A percentile compares a stretch with the other conserved stretches of the same genome.
phyloP scores from a whole-genome alignment of 805 yeast genomes.

The Tetrapisispora namnaoensis region DNA sequence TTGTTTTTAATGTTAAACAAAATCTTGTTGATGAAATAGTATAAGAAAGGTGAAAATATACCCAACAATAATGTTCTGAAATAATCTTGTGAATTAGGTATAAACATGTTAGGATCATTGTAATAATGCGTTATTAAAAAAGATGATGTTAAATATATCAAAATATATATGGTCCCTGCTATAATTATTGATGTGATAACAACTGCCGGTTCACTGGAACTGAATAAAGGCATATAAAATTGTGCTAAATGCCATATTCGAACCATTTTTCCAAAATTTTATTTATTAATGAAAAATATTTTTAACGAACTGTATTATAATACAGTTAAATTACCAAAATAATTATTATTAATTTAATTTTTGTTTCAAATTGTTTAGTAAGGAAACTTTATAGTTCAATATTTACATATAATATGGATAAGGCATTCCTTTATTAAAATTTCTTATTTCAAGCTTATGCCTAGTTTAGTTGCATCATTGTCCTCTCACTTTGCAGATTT shows the following conservation, averaged over 20 bases:
- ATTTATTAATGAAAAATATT: neutral
- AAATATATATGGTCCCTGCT: constrained; percentile 9
- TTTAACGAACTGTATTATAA: neutral
- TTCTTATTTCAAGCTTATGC: too few species aligned
- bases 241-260: constrained; percentile 23
- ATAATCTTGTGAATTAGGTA: constrained; percentile 32
- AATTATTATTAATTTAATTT: too few species aligned
- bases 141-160: constrained; percentile 15
- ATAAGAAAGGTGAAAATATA: constrained; percentile 28
- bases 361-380: too few species aligned
- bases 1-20: constrained; percentile 22
- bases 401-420: too few species aligned
- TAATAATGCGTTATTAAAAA: constrained; percentile 15
- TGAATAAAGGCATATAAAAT: constrained; percentile 28
- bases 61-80: constrained; percentile 32
- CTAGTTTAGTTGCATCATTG: too few species aligned
- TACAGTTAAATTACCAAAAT: too few species aligned
- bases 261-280: neutral
- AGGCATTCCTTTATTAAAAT: too few species aligned
- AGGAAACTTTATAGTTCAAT: too few species aligned
- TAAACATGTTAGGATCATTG: constrained; percentile 25
- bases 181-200: constrained; percentile 10
- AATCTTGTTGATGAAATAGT: constrained; percentile 24
- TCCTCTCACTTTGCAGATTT: too few species aligned
- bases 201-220: constrained; percentile 23